Evolutionary conservation across 1,284 basidiomycete genomes (phyloP).

Genomic region (Ceratobasidium sp.): DNA sequence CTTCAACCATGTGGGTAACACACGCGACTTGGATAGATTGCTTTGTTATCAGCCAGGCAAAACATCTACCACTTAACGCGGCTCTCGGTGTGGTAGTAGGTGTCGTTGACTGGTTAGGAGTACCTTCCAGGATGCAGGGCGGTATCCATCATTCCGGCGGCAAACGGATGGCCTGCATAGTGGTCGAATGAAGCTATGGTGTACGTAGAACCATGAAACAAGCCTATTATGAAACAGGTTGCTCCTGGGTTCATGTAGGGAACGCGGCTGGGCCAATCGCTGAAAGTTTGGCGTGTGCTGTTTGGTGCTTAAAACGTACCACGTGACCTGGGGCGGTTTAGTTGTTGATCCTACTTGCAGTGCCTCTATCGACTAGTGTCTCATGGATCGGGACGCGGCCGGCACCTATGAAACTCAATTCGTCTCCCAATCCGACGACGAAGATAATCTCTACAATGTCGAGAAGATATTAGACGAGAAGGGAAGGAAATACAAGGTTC

Average conservation of each 20-base stretch:
- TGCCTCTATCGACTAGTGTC: neutral
- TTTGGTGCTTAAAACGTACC: neutral
- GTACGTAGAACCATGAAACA: too few species aligned
- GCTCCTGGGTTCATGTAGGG: neutral
- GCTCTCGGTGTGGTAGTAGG: too few species aligned
- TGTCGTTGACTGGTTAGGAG: too few species aligned
- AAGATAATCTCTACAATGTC: conserved; percentile 44
- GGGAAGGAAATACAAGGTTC: conserved; percentile 42
- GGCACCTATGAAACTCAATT: conserved; percentile 44
- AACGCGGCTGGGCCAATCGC: neutral
- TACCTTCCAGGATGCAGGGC: too few species aligned
- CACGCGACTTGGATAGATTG: too few species aligned
- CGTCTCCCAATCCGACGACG: conserved; percentile 42
- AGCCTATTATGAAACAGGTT: neutral
- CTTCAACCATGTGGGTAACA: too few species aligned
- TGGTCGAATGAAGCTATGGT: too few species aligned
- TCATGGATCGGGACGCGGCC: conserved; percentile 15
- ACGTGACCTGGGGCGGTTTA: neutral
- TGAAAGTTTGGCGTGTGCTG: neutral
- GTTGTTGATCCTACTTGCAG: conserved; percentile 13
- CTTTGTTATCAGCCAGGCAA: too few species aligned
- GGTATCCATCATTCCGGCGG: too few species aligned
- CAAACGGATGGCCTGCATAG: too few species aligned
- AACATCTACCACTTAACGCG: too few species aligned
- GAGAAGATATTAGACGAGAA: conserved; percentile 41